These are phyloP conservation scores for Microcos paniculata DNA, from an alignment of 345 rosid genomes.

Conservation along the genomic window DNA sequence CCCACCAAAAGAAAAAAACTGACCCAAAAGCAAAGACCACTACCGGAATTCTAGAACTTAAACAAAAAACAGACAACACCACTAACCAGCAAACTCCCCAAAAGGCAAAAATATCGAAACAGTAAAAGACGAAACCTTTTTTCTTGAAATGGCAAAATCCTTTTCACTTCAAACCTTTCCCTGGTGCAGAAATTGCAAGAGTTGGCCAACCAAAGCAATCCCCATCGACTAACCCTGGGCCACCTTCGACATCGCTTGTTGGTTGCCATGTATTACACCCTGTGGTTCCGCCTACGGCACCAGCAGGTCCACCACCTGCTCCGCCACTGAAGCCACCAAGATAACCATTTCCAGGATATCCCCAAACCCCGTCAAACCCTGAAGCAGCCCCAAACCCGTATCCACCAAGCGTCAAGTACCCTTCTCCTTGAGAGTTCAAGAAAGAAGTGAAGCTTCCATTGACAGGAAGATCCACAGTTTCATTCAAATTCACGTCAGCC, in stretches of 20 bases:
- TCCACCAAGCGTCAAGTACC: conserved; percentile 22
- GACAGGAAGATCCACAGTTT: conserved; percentile 14
- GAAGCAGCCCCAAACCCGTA: conserved; percentile 28
- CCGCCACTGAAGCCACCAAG: conserved; percentile 15
- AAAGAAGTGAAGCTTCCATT: conserved; percentile 24
- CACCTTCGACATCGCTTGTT: conserved; percentile 24
- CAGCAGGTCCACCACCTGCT: conserved; percentile 7
- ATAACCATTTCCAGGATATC: conserved; percentile 33
- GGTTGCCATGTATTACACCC: conserved; percentile 45
- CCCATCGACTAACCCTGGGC: conserved; percentile 36
- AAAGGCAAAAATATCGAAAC: background rate
- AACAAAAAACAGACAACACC: background rate
- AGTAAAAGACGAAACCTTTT: conserved; percentile 5
- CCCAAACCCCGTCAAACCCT: conserved; percentile 42
- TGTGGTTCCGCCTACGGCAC: background rate
- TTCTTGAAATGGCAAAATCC: background rate
- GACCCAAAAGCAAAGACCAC: conserved; percentile 7
- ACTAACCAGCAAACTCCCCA: background rate
- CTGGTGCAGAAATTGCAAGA: conserved; percentile 49
- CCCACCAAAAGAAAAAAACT: conserved; percentile 7
- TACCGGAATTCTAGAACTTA: background rate
- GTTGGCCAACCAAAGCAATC: conserved; percentile 55
- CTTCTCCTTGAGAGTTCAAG: conserved; percentile 24
- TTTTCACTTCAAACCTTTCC: conserved; percentile 42
- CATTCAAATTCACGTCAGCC: conserved; percentile 31